Base-by-base conservation (phyloP, 208 protist species). In the Leptomonas seymouri region DNA sequence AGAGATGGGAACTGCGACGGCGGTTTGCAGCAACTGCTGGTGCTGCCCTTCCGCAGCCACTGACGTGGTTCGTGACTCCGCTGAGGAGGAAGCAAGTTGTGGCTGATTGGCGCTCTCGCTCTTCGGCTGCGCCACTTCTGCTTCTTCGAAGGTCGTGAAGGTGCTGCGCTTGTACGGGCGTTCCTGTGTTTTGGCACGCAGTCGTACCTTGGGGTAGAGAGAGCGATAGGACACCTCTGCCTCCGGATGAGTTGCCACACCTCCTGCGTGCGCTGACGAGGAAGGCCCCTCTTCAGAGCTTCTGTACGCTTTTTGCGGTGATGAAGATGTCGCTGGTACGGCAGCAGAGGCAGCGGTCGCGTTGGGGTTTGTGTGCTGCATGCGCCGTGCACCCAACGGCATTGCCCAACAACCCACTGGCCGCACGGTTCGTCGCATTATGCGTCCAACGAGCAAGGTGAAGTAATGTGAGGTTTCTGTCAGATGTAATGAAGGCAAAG, bases 111-210 rank as follows among this genome's bases (percentile, higher is more conserved):
- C 28, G 44, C 30, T 27, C 4, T 30, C 61, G 20, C 48, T 9
- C 34, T 48, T 21, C 57, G 65, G 25, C 50, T 54, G 55, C 27
- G 53, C 30, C 3, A 14, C 25, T 23, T 57, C 51, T 1, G 21
- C 42, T 7, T 77, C 65, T 28, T 50, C 31, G 27, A 67, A 68
- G 16, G 61, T 58, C 21, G 51, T 67, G 45, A 77, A 70, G 54
- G 34, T 58, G 60, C 59, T 59, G 28, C 58, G 59, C 48, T 56
- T 61, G 55, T 63, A 81, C 3, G 63, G 41, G n/a, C 71, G 76
- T 61, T 81, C 76, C 64, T 81, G 76, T 25, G 76, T 81, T 30
- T 67, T 75, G 45, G 76, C 76, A 30, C 76, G 76, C 48, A 81
- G 61, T 30, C 61, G 63, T 21, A 81, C 66, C 23, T 62, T 72